Base-by-base conservation (phyloP, 192 early-diverging fungal genomes). In the Chytriomyces sp. region DNA sequence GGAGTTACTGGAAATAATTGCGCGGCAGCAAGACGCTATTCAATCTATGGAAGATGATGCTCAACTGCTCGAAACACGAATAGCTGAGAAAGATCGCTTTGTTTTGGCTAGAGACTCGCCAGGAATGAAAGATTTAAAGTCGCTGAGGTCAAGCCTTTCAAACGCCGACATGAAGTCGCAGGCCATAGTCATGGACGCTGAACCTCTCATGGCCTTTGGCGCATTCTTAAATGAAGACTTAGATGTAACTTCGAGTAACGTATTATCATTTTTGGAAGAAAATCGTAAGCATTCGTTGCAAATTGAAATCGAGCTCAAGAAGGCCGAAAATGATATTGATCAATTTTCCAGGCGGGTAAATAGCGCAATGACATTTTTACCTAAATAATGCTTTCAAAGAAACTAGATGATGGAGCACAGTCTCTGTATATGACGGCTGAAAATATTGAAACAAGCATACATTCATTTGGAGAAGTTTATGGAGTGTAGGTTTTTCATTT, bases 21-120 rank as follows among this genome's bases (percentile, higher is more conserved):
- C 62, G 6, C 52, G 64, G 52, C 73, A 74, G 37, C 73, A 74
- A 64, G 73, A 74, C 31, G 41, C 73, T 19, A 74, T 74, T 38
- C 56, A 64, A 62, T 17, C 22, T 12, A 32, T 74, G 38, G 73
- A 74, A 64, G 73, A 74, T 39, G 73, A 74, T n/a, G 39, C 39
- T 17, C 14, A 19, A 17, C 6, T 10, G 3, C 22, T 66, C 12
- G 54, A 64, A 31, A 30, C 64, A 4, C 25, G 52, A 4, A 19
- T 55, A 7, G 17, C 41, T 17, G 65, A 68, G 31, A 68, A 68
- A 33, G 49, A 37, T 34, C 63, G 63, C 14, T 19, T 22, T 19
- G 62, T 30, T 19, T 22, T 34, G 7, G 32, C 49, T 26, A 22
- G 65, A 6, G 53, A 56, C 33, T 39, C 38, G 17, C 31, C 33